Percentiles rank a stretch among this genome's conserved stretches.
phyloP scores from a whole-genome alignment of 2,329 filamentous ascomycete species.

The Phialocephala sp. region DNA sequence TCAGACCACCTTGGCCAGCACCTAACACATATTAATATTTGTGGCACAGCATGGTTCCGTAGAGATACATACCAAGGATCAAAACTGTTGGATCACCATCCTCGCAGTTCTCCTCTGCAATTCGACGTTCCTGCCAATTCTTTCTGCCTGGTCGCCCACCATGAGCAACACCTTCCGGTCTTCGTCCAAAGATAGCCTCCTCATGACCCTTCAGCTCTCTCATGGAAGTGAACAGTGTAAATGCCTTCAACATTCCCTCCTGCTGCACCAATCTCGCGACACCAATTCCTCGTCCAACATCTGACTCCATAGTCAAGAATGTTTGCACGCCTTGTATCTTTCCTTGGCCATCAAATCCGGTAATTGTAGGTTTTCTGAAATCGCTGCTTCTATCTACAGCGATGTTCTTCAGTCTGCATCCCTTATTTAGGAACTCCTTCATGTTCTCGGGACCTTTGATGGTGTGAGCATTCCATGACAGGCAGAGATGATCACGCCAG shows the following conservation, averaged over 20 bases:
- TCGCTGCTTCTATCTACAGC: slow-evolving; percentile 45
- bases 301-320: slow-evolving; percentile 59
- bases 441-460: slow-evolving; percentile 47
- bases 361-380: slow-evolving; percentile 46
- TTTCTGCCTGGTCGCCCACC: slow-evolving; percentile 56
- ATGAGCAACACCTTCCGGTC: slow-evolving; percentile 62
- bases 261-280: slow-evolving; percentile 55
- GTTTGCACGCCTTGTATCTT: slow-evolving; percentile 59
- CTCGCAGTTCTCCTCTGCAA: slow-evolving; percentile 52
- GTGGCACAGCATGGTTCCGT: background rate
- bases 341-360: slow-evolving; percentile 55
- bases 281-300: slow-evolving; percentile 59
- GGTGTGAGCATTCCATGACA: slow-evolving; percentile 61
- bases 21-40: slow-evolving; percentile 45
- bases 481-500: slow-evolving; percentile 62
- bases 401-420: slow-evolving; percentile 48
- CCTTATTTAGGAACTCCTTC: slow-evolving; percentile 39
- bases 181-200: slow-evolving; percentile 51
- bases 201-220: slow-evolving; percentile 58
- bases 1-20: slow-evolving; percentile 65
- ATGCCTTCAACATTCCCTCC: slow-evolving; percentile 61
- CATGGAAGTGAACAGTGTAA: slow-evolving; percentile 66
- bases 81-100: slow-evolving; percentile 59
- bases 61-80: slow-evolving; percentile 57
- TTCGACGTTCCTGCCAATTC: slow-evolving; percentile 65